Base-by-base conservation (phyloP, 495 filamentous ascomycete genomes). In the Penicillium coffeae region DNA sequence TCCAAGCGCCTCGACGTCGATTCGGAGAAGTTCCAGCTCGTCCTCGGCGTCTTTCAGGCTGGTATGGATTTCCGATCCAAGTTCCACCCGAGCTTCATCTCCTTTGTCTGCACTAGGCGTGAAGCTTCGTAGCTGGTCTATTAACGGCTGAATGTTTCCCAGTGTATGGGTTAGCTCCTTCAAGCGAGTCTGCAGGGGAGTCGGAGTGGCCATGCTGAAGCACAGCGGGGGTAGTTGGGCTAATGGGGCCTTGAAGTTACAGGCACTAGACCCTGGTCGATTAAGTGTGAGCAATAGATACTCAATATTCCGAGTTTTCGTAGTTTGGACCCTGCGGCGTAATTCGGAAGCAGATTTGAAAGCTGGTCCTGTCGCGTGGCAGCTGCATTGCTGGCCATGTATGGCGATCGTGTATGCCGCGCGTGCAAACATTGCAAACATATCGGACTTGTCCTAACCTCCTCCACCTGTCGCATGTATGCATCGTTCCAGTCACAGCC, bases 21-120 rank as follows among this genome's bases (percentile, higher is more conserved):
- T 87, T 19, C 76, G 76, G 45, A 97, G 55, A 10, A 93, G 64
- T 62, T 95, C 92, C 39, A 96, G 77, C 47, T 95, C 88, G 27
- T 90, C 83, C 62, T 96, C 89, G 39, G 88, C 81, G 45, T 93
- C 88, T 58, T 89, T 87, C 39, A 98, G 70, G 43, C 77, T 75
- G 54, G 88, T 80, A 56, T 89, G 89, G 47, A 96, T 96, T 62
- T 93, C 89, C 18, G 80, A 68, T 41, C 81, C 80, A 8, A 98
- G 79, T 60, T 96, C 93, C n/a, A 84, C 48, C 25, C 86, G 79
- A 8, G 82, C 81, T 58, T 88, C 79, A 40, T 80, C 78, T 9
- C 82, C 81, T 50, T 75, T 64, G 60, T 73, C 51, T 76, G 75
- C 27, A 74, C 78, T 75, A 51, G 84, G 79, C 32, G 84, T 77